A percentile compares a stretch with the other conserved stretches of the same genome.
phyloP scores from a whole-genome alignment of 2,329 filamentous ascomycete species.

The Stachybotrys echinatus region DNA sequence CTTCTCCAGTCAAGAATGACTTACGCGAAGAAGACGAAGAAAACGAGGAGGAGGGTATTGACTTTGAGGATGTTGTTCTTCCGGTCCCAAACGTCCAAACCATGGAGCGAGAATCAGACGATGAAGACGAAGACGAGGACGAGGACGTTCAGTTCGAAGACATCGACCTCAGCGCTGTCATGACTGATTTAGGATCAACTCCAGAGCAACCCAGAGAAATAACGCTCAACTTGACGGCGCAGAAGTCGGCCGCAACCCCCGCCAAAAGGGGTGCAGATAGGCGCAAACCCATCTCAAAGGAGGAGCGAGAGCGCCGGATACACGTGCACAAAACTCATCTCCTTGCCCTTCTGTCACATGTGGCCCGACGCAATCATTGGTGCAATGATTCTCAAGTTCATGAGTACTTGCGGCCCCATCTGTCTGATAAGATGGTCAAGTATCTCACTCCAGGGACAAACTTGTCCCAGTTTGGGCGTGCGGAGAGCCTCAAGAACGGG shows the following conservation, averaged over 20 bases:
- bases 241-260: slow-evolving; percentile 27
- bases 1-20: neutral
- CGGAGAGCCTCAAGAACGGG: slow-evolving; percentile 73
- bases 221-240: slow-evolving; percentile 48
- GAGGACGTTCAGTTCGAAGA: slow-evolving; percentile 43
- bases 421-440: slow-evolving; percentile 59
- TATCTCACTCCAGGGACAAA: slow-evolving; percentile 64
- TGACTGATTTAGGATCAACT: slow-evolving; percentile 13
- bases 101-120: slow-evolving; percentile 42
- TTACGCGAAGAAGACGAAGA: slow-evolving; percentile 20
- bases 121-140: slow-evolving; percentile 35
- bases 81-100: slow-evolving; percentile 46
- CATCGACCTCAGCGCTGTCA: slow-evolving; percentile 33
- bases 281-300: slow-evolving; percentile 47
- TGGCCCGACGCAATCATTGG: slow-evolving; percentile 76
- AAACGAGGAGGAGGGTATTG: slow-evolving; percentile 36
- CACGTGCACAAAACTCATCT: slow-evolving; percentile 84
- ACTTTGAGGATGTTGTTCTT: slow-evolving; percentile 46
- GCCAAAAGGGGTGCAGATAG: slow-evolving; percentile 28
- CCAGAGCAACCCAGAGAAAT: slow-evolving; percentile 29
- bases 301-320: slow-evolving; percentile 53
- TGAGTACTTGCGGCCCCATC: slow-evolving; percentile 54
- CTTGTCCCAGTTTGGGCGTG: slow-evolving; percentile 68
- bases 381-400: slow-evolving; percentile 75
- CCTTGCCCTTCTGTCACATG: slow-evolving; percentile 75